Conservation (phyloP, 2,329 filamentous ascomycete species). For the Cladophialophora bantiana region DNA sequence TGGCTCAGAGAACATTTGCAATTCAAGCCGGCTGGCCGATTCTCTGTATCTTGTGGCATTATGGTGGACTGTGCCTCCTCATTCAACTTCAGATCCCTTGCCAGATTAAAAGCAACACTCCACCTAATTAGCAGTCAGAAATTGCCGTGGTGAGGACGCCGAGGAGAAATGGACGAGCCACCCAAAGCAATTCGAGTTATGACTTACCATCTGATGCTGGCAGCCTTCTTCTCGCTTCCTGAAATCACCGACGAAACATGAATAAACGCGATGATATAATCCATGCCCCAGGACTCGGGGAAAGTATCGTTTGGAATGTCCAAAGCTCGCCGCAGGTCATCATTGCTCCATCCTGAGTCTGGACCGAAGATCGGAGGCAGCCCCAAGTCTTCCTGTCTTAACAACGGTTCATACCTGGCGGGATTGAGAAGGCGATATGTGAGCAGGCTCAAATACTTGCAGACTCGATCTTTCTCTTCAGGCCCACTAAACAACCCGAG, state of each 20-base stretch:
- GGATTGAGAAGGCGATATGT: constrained; percentile 44
- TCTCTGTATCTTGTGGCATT: constrained; percentile 19
- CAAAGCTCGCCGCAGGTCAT: constrained; percentile 31
- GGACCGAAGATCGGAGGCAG: constrained; percentile 31
- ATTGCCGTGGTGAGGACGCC: neutral
- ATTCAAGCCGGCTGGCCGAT: constrained; percentile 49
- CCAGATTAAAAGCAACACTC: constrained; percentile 36
- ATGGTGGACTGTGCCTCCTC: constrained; percentile 32
- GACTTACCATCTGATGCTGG: constrained; percentile 36
- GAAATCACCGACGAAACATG: constrained; percentile 37
- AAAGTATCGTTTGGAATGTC: constrained; percentile 27
- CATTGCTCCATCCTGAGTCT: constrained; percentile 32
- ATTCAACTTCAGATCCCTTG: constrained; percentile 37
- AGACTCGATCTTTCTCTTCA: constrained; percentile 47
- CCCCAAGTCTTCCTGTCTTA: constrained; percentile 41
- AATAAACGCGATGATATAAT: constrained; percentile 38
- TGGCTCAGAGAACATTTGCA: constrained; percentile 51
- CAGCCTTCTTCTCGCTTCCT: constrained; percentile 38
- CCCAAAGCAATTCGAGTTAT: neutral
- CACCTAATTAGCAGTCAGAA: constrained; percentile 29
- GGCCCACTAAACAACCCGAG: constrained; percentile 53
- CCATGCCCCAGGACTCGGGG: constrained; percentile 35
- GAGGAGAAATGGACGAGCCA: neutral
- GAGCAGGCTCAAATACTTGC: constrained; percentile 44
- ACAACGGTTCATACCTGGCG: constrained; percentile 33